These are phyloP conservation scores for Akebia trifoliata DNA, from an alignment of 164 flowering plant genomes.

Conservation along the genomic window DNA sequence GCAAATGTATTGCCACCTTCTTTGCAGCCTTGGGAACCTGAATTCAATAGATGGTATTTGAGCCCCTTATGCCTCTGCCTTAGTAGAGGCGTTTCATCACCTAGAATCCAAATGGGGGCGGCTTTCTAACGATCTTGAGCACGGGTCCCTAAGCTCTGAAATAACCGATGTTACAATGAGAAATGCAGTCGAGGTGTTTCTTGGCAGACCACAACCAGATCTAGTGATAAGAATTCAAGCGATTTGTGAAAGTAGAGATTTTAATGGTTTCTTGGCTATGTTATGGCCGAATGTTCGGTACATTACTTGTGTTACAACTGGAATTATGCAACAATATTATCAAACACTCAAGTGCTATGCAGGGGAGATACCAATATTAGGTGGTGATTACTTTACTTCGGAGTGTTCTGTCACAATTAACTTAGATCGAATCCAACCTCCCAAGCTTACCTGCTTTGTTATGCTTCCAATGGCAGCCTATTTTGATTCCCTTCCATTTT, in stretches of 20 bases:
- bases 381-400: slow-evolving; percentile 47
- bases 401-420: slow-evolving; percentile 43
- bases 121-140: slow-evolving; percentile 38
- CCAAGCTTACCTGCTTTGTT: slow-evolving; percentile 31
- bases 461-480: slow-evolving; percentile 50
- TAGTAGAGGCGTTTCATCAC: slow-evolving; percentile 30
- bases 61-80: slow-evolving; percentile 41
- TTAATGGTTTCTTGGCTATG: slow-evolving; percentile 32
- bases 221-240: slow-evolving; percentile 27
- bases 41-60: slow-evolving; percentile 28
- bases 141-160: slow-evolving; percentile 27
- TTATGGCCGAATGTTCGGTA: slow-evolving; percentile 46
- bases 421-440: slow-evolving; percentile 35
- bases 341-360: slow-evolving; percentile 33
- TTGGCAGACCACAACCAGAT: slow-evolving; percentile 36
- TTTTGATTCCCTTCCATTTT: slow-evolving; percentile 50
- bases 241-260: slow-evolving; percentile 22
- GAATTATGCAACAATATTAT: slow-evolving; percentile 46
- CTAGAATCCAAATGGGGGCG: slow-evolving; percentile 42
- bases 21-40: slow-evolving; percentile 37
- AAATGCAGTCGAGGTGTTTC: slow-evolving; percentile 31
- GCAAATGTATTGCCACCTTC: slow-evolving; percentile 53
- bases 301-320: slow-evolving; percentile 36
- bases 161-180: slow-evolving; percentile 33
- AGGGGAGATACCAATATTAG: slow-evolving; percentile 32